phyloP scores from a whole-genome alignment of 2,329 filamentous ascomycete genomes.

The Fusarium sp. region DNA sequence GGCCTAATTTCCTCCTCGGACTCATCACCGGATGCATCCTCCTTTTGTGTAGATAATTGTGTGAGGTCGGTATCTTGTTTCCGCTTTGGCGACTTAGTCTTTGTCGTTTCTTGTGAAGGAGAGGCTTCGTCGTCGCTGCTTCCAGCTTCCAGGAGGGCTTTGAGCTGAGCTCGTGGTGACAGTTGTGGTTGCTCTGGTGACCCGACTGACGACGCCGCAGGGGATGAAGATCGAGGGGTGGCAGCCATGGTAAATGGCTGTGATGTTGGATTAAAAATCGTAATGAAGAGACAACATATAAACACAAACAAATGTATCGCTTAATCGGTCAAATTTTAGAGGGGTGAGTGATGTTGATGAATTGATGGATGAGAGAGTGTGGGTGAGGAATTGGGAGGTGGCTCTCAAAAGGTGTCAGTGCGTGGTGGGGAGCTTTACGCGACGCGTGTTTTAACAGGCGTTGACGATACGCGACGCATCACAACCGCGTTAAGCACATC shows the following conservation, averaged over 20 bases:
- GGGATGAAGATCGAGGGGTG: conserved; percentile 58
- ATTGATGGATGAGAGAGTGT: background rate
- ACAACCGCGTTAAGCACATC: conserved; percentile 34
- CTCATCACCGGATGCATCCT: conserved; percentile 62
- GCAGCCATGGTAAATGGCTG: conserved; percentile 56
- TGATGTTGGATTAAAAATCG: conserved; percentile 2
- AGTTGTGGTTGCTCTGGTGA: conserved; percentile 59
- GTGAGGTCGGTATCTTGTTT: conserved; percentile 13
- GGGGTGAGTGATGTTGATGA: conserved; percentile 8
- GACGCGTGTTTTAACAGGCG: conserved; percentile 45
- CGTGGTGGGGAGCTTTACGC: conserved; percentile 48
- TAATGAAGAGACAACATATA: background rate
- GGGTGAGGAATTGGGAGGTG: conserved; percentile 21
- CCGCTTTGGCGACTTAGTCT: conserved; percentile 27
- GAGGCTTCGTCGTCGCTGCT: conserved; percentile 61
- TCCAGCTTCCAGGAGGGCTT: conserved; percentile 64
- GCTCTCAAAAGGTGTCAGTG: conserved; percentile 33
- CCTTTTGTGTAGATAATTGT: conserved; percentile 48
- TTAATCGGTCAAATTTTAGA: conserved; percentile 2
- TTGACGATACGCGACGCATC: conserved; percentile 43
- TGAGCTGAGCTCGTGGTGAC: conserved; percentile 67
- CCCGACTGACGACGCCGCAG: conserved; percentile 55
- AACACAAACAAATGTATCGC: background rate
- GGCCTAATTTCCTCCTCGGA: conserved; percentile 60
- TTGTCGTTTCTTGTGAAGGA: conserved; percentile 22